phyloP scores from a whole-genome alignment of 768 basidiomycete species.

The Mycena galopus region DNA sequence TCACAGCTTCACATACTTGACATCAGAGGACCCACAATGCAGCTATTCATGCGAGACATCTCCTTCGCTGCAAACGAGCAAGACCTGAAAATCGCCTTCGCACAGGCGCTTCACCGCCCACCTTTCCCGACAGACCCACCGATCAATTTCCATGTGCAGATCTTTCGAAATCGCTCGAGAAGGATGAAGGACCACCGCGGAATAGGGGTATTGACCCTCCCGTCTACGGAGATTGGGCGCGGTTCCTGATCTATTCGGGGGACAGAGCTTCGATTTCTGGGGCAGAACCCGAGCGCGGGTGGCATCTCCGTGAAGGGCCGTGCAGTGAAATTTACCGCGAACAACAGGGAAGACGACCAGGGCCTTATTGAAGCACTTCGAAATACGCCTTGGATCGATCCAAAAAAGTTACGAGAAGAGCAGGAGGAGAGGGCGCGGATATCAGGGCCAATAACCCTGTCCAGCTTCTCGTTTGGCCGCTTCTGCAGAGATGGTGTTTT shows the following conservation, averaged over 20 bases:
- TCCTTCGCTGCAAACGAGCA: constrained; percentile 43
- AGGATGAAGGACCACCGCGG: constrained; percentile 19
- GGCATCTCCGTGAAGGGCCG: constrained; percentile 40
- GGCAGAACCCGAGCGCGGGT: not conserved
- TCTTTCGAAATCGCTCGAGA: constrained; percentile 41
- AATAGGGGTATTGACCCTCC: constrained; percentile 48
- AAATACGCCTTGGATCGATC: constrained; percentile 47
- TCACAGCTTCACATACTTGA: not conserved
- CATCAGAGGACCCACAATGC: constrained; percentile 41
- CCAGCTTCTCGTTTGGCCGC: constrained; percentile 49
- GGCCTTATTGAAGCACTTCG: constrained; percentile 42
- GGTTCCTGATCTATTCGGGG: constrained; percentile 44
- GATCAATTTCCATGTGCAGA: constrained; percentile 50
- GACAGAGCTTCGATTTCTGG: not conserved
- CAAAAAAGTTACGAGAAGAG: constrained; percentile 39
- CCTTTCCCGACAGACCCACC: constrained; percentile 44
- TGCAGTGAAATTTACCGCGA: constrained; percentile 37
- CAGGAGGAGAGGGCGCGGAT: constrained; percentile 39
- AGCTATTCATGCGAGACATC: constrained; percentile 50
- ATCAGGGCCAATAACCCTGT: constrained; percentile 41
- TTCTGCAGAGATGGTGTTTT: constrained; percentile 51
- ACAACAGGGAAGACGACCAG: constrained; percentile 39
- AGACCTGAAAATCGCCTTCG: constrained; percentile 49
- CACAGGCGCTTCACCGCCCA: constrained; percentile 47
- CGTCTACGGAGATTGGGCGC: constrained; percentile 35